Percentiles rank a stretch among this genome's conserved stretches.
Conservation (phyloP, 2,329 filamentous ascomycete genomes). For the Aspergillus sp. region DNA sequence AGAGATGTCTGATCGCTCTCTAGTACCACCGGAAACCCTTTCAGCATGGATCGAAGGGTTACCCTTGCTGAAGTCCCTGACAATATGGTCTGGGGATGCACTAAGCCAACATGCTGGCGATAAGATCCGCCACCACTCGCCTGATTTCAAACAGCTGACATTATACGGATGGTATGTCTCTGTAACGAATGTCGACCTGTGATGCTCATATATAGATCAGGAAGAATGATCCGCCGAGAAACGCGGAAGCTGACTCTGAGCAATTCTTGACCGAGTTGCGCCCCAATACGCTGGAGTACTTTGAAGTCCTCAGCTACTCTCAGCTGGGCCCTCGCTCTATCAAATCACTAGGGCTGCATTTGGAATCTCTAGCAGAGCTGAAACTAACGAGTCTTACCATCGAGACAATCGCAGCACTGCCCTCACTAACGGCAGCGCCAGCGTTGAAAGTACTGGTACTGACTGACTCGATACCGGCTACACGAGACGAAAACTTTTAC, state of each 20-base stretch:
- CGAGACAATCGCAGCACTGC: slow-evolving; percentile 47
- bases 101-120: slow-evolving; percentile 58
- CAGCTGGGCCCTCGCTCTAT: slow-evolving; percentile 59
- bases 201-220: slow-evolving; percentile 31
- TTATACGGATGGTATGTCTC: slow-evolving; percentile 54
- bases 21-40: slow-evolving; percentile 56
- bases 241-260: slow-evolving; percentile 61
- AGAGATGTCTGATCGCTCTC: slow-evolving; percentile 5
- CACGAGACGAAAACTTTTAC: slow-evolving; percentile 54
- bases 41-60: slow-evolving; percentile 62
- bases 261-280: slow-evolving; percentile 60
- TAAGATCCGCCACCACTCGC: slow-evolving; percentile 61
- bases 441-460: slow-evolving; percentile 54
- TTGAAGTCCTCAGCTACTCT: slow-evolving; percentile 61
- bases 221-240: slow-evolving; percentile 32
- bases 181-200: not conserved
- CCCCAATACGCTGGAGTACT: slow-evolving; percentile 59
- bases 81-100: slow-evolving; percentile 62
- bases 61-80: slow-evolving; percentile 59
- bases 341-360: slow-evolving; percentile 55
- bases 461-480: slow-evolving; percentile 46
- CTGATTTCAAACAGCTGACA: slow-evolving; percentile 61
- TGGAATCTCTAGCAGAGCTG: slow-evolving; percentile 57
- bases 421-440: slow-evolving; percentile 23
- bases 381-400: slow-evolving; percentile 52